Evolutionary conservation across 75 land plant species (phyloP).

Genomic region (Pseudotsuga menziesii): DNA sequence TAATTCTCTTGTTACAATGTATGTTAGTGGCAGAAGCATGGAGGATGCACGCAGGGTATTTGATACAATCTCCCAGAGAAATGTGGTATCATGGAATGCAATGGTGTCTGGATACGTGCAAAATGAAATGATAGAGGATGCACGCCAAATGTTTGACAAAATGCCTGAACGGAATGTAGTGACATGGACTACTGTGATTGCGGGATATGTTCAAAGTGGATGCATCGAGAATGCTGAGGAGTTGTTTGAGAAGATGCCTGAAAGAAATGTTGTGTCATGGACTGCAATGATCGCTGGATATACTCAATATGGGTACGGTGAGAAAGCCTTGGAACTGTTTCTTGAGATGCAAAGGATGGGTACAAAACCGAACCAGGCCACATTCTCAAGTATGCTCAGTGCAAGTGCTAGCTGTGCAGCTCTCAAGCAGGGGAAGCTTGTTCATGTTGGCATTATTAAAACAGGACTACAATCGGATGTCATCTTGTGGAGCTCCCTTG

Average conservation of each 20-base stretch:
- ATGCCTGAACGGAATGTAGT: conserved; percentile 27
- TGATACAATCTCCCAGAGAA: conserved; percentile 28
- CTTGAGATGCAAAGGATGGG: conserved; percentile 32
- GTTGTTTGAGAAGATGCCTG: background rate
- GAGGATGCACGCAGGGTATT: conserved; percentile 33
- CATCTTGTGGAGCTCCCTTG: conserved; percentile 24
- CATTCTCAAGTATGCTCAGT: conserved; percentile 44
- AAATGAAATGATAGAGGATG: conserved; percentile 24
- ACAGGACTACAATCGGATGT: background rate
- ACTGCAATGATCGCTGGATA: conserved; percentile 28
- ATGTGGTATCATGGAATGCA: conserved; percentile 56
- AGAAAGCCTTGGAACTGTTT: conserved; percentile 34
- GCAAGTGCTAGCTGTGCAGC: conserved; percentile 38
- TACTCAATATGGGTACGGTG: conserved; percentile 27
- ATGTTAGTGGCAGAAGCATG: conserved; percentile 31
- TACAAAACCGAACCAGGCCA: conserved; percentile 45
- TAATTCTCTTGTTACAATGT: conserved; percentile 46
- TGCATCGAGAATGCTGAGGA: background rate
- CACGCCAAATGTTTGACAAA: conserved; percentile 22
- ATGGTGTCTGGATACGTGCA: conserved; percentile 47
- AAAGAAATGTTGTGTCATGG: background rate
- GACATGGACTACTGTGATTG: background rate
- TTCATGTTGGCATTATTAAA: conserved; percentile 1
- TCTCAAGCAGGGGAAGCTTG: conserved; percentile 27
- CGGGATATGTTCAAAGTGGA: background rate